Evolutionary conservation across 495 filamentous ascomycete genomes (phyloP), one percentile per base, ranked within the genome.

Genomic region (Polyplosphaeria fusca): DNA sequence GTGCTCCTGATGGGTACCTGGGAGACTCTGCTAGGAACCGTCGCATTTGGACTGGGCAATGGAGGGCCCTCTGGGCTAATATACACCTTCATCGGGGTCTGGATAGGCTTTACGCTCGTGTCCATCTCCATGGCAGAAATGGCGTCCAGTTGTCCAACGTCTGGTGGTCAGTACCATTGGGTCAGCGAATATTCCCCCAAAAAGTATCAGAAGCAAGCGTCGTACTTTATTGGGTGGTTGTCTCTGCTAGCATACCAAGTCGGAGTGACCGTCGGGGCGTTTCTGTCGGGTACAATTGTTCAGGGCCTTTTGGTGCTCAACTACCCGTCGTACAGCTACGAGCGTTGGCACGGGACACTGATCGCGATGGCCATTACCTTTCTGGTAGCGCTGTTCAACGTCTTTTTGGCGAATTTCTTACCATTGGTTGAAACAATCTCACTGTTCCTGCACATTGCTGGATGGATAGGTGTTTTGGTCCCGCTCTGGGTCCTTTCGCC

Each of bases 391-490:
- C 35, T n/a, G 13, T 47, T 50, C 38, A 43, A 46, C 20, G 26
- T 40, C 41, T 45, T 71, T 41, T 40, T 50, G 9, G 62, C 59
- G 3, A 52, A 56, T 27, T 19, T 48, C 4, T 50, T 70, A 16
- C 66, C 68, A 12, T 25, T 60, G 14, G 26, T 60, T 42, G 68
- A 68, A 48, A 60, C 55, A 2, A 28, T 61, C 12, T 49, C 67
- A 16, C 35, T 61, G 2, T 12, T 59, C 37, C 47, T 62, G 18
- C 56, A 68, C 35, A 26, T 70, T 25, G 18, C 63, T 7, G 68
- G 52, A 14, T 64, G 80, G 50, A 73, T 81, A 41, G 73, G 67
- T 5, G 68, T 81, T 42, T 52, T 80, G 7, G 75, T 80, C 40
- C 71, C 73, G 0, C 54, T 80, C 9, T 64, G 55, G 61, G 54